Base-by-base conservation (phyloP, 176 grass and related monocot species). In the Hyparrhenia diplandra region DNA sequence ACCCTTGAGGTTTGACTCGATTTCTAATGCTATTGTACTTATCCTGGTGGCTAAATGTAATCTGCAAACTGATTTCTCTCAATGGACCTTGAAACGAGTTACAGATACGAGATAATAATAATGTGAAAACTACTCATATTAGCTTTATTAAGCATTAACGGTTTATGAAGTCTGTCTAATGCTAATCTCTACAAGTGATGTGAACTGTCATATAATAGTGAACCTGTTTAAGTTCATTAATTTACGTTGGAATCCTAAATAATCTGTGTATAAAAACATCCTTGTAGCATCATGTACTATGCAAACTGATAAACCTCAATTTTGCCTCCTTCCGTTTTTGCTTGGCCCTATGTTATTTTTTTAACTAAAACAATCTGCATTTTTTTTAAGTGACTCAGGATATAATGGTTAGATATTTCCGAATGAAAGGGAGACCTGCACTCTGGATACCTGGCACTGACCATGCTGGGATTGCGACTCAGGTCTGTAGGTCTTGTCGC, bases 391-490 rank as follows among this genome's bases (percentile, higher is more conserved):
- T 87, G 68, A 84, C 74, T 90, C 88, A 98, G 95, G 95, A 98
- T 84, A 98, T 98, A 83, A 98, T 98, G 95, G 77, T 91, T 67
- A 93, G 95, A 51, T 98, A 98, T 81, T 94, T 32, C 75, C 92
- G 95, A 13, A 98, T 98, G 95, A 98, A 93, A 89, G 92, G 95
- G 64, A 95, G 90, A 78, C 86, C 92, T 89, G 77, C 95, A 35
- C 95, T 98, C 76, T 98, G 95, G 95, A 64, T 98, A 78, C 95
- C 95, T 76, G 95, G 95, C 59, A 98, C 95, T 25, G 95, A 95
- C 83, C 95, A 98, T 93, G 95, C 95, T 86, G 95, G 95, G 55
- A 98, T 98, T 82, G 95, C 95, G 57, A 98, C 92, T 82, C 95
- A 98, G 95, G 95, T 98, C 67, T 60, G 81, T 84, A 78, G 16